A percentile compares a stretch with the other conserved stretches of the same genome.
Evolutionary conservation across 2,329 filamentous ascomycete genomes (phyloP).

Genomic region (Xenoacremonium recifei): DNA sequence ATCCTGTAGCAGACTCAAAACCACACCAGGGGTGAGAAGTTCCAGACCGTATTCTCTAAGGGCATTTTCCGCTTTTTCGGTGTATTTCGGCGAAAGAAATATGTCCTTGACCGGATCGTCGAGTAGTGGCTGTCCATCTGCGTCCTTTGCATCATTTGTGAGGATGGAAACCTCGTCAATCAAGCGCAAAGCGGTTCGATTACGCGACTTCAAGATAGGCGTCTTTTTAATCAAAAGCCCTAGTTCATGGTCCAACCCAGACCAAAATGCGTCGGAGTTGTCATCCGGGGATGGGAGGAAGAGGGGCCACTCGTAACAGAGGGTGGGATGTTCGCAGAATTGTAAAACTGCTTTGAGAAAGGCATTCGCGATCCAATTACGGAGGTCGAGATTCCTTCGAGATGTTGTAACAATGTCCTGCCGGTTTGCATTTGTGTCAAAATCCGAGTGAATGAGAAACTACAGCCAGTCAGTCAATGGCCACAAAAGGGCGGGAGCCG

Average conservation of each 20-base stretch:
- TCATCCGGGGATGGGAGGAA: conserved; percentile 9
- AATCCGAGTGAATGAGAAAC: conserved; percentile 19
- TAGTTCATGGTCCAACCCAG: background rate
- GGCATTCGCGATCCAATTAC: background rate
- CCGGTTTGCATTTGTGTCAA: conserved; percentile 12
- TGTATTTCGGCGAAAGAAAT: conserved; percentile 10
- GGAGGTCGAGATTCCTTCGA: conserved; percentile 7
- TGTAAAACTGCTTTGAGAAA: conserved; percentile 7
- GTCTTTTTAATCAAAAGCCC: background rate
- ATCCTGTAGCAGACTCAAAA: background rate
- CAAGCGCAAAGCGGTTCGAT: background rate
- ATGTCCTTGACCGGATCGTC: conserved; percentile 5
- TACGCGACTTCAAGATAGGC: conserved; percentile 1
- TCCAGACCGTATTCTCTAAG: conserved; percentile 5
- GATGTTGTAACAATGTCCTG: conserved; percentile 13
- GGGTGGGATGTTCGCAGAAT: conserved; percentile 14
- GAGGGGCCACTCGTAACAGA: conserved; percentile 11
- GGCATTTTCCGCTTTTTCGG: background rate
- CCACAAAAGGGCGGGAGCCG: too few relatives aligned
- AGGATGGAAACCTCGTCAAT: conserved; percentile 2
- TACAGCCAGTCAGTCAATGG: conserved; percentile 3
- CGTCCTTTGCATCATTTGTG: background rate
- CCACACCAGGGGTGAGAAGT: fast-evolving
- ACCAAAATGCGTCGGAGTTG: conserved; percentile 9
- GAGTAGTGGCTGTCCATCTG: conserved; percentile 7